These are phyloP conservation scores for Babesia ovata DNA, from an alignment of 169 alveolate species.

Conservation along the genomic window DNA sequence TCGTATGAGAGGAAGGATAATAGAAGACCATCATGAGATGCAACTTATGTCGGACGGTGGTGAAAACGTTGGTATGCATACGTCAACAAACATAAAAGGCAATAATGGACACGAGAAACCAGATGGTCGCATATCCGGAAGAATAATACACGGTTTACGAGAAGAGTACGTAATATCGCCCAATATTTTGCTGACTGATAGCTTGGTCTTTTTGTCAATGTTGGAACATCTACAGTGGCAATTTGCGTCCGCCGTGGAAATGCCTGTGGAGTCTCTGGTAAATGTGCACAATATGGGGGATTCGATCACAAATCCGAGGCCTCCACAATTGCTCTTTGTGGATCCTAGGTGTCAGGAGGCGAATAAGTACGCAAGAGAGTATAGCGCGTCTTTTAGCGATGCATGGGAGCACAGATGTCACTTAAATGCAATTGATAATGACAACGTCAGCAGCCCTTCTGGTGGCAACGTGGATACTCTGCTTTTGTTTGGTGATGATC, in stretches of 20 bases:
- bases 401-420: neutral
- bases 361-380: neutral
- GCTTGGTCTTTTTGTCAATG: slow-evolving; percentile 10
- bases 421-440: neutral
- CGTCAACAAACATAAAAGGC: neutral
- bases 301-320: slow-evolving; percentile 39
- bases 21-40: slow-evolving; percentile 20
- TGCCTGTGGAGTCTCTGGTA: slow-evolving; percentile 32
- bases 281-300: slow-evolving; percentile 20
- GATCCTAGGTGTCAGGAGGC: slow-evolving; percentile 28
- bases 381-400: neutral
- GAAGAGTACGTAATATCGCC: neutral
- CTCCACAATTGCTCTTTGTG: slow-evolving; percentile 17
- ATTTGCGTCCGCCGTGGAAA: slow-evolving; percentile 3
- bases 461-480: neutral
- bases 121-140: neutral
- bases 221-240: slow-evolving; percentile 54
- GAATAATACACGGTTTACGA: neutral
- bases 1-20: slow-evolving; percentile 9
- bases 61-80: neutral
- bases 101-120: neutral
- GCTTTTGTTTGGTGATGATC: slow-evolving; percentile 54
- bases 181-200: slow-evolving; percentile 32
- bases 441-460: neutral
- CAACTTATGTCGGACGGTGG: neutral